Base-by-base conservation (phyloP, 1,284 basidiomycete species). In the Leucoagaricus sp. region DNA sequence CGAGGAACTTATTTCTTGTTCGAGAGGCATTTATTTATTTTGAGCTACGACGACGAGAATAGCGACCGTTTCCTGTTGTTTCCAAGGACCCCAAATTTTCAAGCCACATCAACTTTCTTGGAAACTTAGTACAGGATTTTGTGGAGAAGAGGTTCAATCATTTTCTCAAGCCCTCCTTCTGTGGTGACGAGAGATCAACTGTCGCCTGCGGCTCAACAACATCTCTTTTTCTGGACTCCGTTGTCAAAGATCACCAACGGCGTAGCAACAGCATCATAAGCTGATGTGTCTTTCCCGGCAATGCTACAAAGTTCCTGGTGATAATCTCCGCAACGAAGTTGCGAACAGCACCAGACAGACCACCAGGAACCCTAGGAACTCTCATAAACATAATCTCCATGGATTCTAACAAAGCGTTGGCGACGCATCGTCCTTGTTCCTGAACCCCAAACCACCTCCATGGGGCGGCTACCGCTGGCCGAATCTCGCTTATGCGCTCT, bases 401-500 rank as follows among this genome's bases (percentile, higher is more conserved):
- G 45, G 45, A 29, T n/a, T 17, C n/a, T n/a, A n/a, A n/a, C n/a
- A n/a, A n/a, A n/a, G n/a, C n/a, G n/a, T n/a, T n/a, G n/a, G n/a
- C n/a, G n/a, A n/a, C n/a, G n/a, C n/a, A n/a, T n/a, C n/a, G n/a
- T n/a, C n/a, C n/a, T n/a, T n/a, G 34, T 33, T 31, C 29, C 31
- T 48, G n/a, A 19, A 12, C 34, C 31, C 29, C 17, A 8, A 45
- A 19, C 26, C 47, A n/a, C 28, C 17, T 17, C 41, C 21, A 44
- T 52, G 50, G 53, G 45, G 19, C 23, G 26, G 31, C 21, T 54
- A 17, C 28, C 53, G 34, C 34, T 54, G 19, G 28, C 36, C 5
- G 44, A 48, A 21, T 54, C 53, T 17, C 53, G 45, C 13, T 36
- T 54, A 12, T 54, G 53, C 23, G 53, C 53, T 17, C 45, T 54